Evolutionary conservation across 2,329 filamentous ascomycete genomes (phyloP), one percentile per base, ranked within the genome.

Genomic region (Colletotrichum sp.): DNA sequence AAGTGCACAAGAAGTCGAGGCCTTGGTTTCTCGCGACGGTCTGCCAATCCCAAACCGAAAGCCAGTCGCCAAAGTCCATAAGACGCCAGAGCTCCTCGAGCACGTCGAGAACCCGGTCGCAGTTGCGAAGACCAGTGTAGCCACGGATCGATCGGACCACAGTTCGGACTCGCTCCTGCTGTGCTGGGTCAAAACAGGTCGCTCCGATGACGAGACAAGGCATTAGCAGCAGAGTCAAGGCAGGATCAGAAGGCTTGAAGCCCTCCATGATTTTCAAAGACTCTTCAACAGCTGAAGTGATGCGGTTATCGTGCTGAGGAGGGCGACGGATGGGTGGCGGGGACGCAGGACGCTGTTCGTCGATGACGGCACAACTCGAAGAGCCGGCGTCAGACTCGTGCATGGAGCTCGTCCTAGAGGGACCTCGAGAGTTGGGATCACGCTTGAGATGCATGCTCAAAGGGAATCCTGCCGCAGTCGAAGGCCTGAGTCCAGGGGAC

Each of bases 1-100:
- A 86, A 28, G 85, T 82, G 80, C 89, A 91, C 4, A 91, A 84
- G 78, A 92, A 92, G 81, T 92, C 89, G 43, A 92, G 85, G 0
- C 85, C 87, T 82, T 92, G 87, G 9, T 84, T 80, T 69, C 85
- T 83, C 2, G 91, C 91, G 32, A 93, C 86, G 5, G 85, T 84
- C 76, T 93, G 91, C 91, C 91, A 93, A 80, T 93, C 92, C 92
- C 92, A 93, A 9, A 90, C 90, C 22, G 87, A 86, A 30, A 86
- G 79, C 88, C 90, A 92, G 66, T 93, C 89, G 25, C 88, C 90
- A 12, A 82, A 81, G 30, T 89, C 89, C 90, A 93, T 93, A 27
- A 90, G 85, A 27, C 85, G 82, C 91, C 91, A 93, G 5, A 93
- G 85, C 78, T 90, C 88, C 77, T 91, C 89, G 15, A 93, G 86